phyloP scores from a whole-genome alignment of 306 rosid genomes.

The Dryas octopetala region DNA sequence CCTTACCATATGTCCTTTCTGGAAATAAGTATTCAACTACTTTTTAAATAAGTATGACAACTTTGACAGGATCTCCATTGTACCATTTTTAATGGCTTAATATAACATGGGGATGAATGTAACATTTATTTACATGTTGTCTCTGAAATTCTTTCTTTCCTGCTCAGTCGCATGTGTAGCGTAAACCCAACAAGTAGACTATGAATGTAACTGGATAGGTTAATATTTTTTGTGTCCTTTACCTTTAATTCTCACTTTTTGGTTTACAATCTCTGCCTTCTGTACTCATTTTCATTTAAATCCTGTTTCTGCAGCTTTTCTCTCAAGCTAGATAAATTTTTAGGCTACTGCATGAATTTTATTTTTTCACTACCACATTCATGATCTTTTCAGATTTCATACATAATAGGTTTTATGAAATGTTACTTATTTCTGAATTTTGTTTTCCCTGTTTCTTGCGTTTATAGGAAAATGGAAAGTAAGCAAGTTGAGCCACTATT shows the following conservation, averaged over 20 bases:
- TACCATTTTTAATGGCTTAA: not conserved
- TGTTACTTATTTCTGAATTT: constrained; percentile 20
- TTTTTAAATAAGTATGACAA: not conserved
- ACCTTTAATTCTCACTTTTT: not conserved
- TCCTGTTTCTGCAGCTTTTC: constrained; percentile 27
- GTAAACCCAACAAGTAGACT: not conserved
- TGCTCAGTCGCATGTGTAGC: not conserved
- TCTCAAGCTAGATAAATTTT: not conserved
- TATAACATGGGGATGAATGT: not conserved
- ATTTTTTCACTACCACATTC: not conserved
- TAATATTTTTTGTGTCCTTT: not conserved
- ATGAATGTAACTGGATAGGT: not conserved
- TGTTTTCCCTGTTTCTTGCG: constrained; percentile 41
- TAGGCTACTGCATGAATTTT: not conserved
- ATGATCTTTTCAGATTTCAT: not conserved
- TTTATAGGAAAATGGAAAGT: constrained; percentile 29
- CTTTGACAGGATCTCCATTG: not conserved
- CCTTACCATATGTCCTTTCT: not conserved
- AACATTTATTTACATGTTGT: not conserved
- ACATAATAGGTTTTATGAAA: not conserved
- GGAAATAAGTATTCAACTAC: constrained; percentile 1
- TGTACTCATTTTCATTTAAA: constrained; percentile 2
- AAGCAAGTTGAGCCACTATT: constrained; percentile 40
- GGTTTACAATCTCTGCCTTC: constrained; percentile 8
- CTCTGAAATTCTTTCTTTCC: not conserved